A percentile compares a stretch with the other conserved stretches of the same genome.
Evolutionary conservation across 345 rosid genomes (phyloP).

Genomic region (Lumnitzera racemosa): DNA sequence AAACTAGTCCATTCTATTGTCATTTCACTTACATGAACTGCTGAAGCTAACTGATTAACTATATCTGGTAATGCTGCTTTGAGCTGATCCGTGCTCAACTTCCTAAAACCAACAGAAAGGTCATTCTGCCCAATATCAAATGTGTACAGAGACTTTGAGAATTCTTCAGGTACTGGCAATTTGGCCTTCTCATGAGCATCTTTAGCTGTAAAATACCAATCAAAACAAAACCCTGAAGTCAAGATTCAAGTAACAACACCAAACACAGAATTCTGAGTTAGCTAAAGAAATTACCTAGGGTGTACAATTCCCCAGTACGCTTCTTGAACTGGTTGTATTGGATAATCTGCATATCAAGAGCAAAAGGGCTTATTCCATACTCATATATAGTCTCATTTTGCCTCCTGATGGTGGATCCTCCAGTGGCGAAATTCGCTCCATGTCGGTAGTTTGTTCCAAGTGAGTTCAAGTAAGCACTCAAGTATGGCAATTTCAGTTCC

Average conservation of each 20-base stretch:
- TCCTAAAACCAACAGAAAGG: constrained; percentile 79
- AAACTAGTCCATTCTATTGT: background rate
- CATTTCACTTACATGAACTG: constrained; percentile 55
- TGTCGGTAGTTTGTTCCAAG: constrained; percentile 71
- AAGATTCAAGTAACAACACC: background rate
- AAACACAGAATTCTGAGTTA: too few relatives aligned
- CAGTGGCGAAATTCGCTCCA: constrained; percentile 90
- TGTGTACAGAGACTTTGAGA: constrained; percentile 75
- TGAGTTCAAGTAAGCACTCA: constrained; percentile 86
- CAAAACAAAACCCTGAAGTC: background rate
- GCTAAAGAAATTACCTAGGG: constrained; percentile 30
- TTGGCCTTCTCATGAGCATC: constrained; percentile 37
- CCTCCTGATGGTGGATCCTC: constrained; percentile 84
- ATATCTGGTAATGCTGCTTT: constrained; percentile 64
- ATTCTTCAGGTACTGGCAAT: constrained; percentile 68
- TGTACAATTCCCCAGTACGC: constrained; percentile 43
- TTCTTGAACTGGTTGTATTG: constrained; percentile 71
- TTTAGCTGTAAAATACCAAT: constrained; percentile 28
- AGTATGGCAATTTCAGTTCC: constrained; percentile 53
- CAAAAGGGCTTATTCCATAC: constrained; percentile 84
- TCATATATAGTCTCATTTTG: constrained; percentile 82
- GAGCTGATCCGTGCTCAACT: constrained; percentile 61
- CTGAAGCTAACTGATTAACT: constrained; percentile 61
- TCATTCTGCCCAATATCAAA: constrained; percentile 96
- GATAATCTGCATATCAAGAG: constrained; percentile 77